phyloP scores from a whole-genome alignment of 768 basidiomycete genomes.

The Tricholoma matsutake region DNA sequence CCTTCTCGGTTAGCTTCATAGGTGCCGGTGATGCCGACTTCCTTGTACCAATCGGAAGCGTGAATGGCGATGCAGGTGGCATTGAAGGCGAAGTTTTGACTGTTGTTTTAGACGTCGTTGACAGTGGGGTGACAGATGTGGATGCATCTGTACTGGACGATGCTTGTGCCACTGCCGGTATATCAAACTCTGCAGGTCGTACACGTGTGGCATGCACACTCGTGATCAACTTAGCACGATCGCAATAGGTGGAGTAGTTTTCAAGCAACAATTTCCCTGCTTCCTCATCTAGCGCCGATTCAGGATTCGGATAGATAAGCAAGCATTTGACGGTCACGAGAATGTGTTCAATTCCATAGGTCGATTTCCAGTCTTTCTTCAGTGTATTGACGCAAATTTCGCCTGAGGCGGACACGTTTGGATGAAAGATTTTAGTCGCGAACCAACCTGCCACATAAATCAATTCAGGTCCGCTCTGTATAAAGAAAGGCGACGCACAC shows the following conservation, averaged over 20 bases:
- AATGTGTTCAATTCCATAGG: conserved; percentile 89
- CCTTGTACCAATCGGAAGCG: conserved; percentile 40
- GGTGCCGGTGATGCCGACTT: conserved; percentile 45
- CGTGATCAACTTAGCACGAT: conserved; percentile 85
- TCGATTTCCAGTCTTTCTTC: conserved; percentile 95
- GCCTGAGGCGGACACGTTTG: conserved; percentile 85
- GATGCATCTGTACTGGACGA: conserved; percentile 28
- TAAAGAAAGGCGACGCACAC: conserved; percentile 51
- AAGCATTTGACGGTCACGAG: conserved; percentile 93
- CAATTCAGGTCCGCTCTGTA: conserved; percentile 6
- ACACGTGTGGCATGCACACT: conserved; percentile 85
- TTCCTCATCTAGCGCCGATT: conserved; percentile 94
- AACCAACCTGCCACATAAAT: conserved; percentile 65
- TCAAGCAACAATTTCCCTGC: conserved; percentile 90
- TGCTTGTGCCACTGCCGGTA: conserved; percentile 36
- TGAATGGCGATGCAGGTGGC: conserved; percentile 28
- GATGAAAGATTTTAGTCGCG: conserved; percentile 94
- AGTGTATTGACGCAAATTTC: conserved; percentile 98
- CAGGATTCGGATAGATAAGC: conserved; percentile 94
- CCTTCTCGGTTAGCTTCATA: conserved; percentile 42
- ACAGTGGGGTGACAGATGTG: conserved; percentile 23
- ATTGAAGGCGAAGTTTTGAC: conserved; percentile 15
- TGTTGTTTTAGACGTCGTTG: conserved; percentile 17
- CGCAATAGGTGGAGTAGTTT: conserved; percentile 85
- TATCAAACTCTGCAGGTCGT: conserved; percentile 69